phyloP scores from a whole-genome alignment of 1,284 basidiomycete species.

The Cutaneotrichosporon arboriforme region DNA sequence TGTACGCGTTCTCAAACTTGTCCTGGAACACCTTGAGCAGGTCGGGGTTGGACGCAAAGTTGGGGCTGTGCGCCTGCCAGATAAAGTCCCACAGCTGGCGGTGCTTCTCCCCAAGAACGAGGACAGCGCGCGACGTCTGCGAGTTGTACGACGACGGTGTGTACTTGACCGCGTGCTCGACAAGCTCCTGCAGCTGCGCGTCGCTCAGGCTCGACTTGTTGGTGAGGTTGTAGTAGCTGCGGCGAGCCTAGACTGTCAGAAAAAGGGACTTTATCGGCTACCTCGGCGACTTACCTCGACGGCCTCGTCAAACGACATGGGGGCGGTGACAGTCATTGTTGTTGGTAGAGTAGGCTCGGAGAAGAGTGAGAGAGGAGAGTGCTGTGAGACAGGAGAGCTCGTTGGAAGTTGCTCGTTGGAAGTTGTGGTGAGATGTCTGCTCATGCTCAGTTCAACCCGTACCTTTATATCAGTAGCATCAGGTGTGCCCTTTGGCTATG shows the following conservation, averaged over 20 bases:
- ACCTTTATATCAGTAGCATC: not conserved
- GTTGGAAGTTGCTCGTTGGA: too few species aligned
- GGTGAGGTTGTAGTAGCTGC: conserved; percentile 49
- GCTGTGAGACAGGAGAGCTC: not conserved
- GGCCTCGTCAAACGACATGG: conserved; percentile 34
- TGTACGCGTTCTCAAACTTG: conserved; percentile 42
- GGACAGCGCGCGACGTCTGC: conserved; percentile 49
- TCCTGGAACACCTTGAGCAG: conserved; percentile 11
- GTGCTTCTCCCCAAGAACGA: conserved; percentile 49
- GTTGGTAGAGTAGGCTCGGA: not conserved
- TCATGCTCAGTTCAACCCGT: not conserved
- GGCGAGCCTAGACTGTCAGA: conserved; percentile 33
- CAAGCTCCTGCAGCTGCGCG: conserved; percentile 44
- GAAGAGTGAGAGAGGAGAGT: not conserved
- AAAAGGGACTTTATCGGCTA: too few species aligned
- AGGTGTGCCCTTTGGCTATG: not conserved
- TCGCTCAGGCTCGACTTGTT: conserved; percentile 45
- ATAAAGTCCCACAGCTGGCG: conserved; percentile 49
- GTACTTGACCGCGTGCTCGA: conserved; percentile 49
- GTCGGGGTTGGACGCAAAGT: conserved; percentile 5
- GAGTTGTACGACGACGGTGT: conserved; percentile 50
- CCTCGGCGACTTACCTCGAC: conserved; percentile 31
- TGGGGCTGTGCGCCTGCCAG: conserved; percentile 18
- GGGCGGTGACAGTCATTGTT: conserved; percentile 10
- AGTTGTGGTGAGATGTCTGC: too few species aligned